Conservation (phyloP, 2,329 filamentous ascomycete species). For the Amauroascus verrucosus region DNA sequence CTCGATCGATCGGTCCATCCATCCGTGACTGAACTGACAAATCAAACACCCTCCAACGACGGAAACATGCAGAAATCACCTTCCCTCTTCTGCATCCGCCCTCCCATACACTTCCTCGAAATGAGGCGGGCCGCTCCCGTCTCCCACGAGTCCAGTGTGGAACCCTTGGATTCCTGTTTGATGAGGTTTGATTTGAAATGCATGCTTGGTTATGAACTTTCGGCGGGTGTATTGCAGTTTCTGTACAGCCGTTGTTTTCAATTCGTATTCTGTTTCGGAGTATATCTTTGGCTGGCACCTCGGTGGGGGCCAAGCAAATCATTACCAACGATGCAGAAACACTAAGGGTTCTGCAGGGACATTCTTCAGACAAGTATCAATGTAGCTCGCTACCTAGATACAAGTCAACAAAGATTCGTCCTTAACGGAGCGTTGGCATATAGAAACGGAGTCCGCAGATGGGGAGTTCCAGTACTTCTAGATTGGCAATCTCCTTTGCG, state of each 20-base stretch:
- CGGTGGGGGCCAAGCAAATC: neutral
- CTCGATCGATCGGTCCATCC: neutral
- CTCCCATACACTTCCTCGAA: neutral
- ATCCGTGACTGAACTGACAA: neutral
- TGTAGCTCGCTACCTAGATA: neutral
- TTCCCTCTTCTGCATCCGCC: neutral
- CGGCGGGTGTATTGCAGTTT: neutral
- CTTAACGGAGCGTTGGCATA: constrained; percentile 14
- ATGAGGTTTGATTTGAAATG: neutral
- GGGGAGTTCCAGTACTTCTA: neutral
- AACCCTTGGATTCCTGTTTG: neutral
- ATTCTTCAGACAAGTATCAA: constrained; percentile 3
- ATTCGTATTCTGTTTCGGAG: neutral
- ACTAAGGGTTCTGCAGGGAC: constrained; percentile 12
- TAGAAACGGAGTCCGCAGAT: neutral
- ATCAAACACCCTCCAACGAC: neutral
- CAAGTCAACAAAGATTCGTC: constrained; percentile 4
- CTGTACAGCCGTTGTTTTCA: neutral
- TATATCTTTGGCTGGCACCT: neutral
- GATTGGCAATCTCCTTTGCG: neutral
- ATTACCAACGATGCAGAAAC: constrained; percentile 12
- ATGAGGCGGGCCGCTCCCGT: neutral
- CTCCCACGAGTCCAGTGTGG: neutral
- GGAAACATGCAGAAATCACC: neutral
- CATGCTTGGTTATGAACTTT: no score